Percentiles rank a stretch among this genome's conserved stretches.
Conservation (phyloP, 305 asterid genomes). For the Solanum chacoense region DNA sequence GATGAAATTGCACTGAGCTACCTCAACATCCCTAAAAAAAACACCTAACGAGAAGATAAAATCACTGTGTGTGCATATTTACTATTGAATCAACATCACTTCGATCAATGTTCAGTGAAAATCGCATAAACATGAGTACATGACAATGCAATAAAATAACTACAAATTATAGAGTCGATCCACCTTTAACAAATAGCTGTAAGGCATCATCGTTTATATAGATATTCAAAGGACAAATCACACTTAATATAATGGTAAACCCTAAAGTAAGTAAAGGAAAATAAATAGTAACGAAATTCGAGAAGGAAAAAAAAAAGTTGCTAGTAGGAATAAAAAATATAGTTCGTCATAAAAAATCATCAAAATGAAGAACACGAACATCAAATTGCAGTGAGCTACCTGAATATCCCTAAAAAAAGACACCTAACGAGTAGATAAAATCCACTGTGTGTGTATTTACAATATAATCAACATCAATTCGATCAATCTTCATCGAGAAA, state of each 20-base stretch:
- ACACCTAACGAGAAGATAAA: neutral
- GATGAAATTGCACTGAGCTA: neutral
- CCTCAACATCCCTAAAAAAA: neutral
- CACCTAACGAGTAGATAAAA: neutral
- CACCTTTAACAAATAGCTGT: neutral
- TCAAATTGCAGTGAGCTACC: neutral
- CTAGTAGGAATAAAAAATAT: neutral
- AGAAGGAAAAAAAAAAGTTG: neutral
- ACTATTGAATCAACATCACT: neutral
- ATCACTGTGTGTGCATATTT: neutral
- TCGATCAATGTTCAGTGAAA: neutral
- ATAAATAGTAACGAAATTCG: neutral
- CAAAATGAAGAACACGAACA: neutral
- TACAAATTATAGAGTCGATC: neutral
- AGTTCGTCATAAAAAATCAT: neutral
- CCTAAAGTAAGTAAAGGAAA: neutral
- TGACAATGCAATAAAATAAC: neutral
- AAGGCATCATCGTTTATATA: neutral
- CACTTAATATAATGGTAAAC: neutral
- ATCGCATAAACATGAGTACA: neutral
- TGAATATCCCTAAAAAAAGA: neutral
- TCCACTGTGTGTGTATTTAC: neutral
- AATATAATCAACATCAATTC: neutral
- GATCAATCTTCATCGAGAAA: neutral
- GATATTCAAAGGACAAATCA: neutral